phyloP scores from a whole-genome alignment of 768 basidiomycete genomes.

The Suillus sp. region DNA sequence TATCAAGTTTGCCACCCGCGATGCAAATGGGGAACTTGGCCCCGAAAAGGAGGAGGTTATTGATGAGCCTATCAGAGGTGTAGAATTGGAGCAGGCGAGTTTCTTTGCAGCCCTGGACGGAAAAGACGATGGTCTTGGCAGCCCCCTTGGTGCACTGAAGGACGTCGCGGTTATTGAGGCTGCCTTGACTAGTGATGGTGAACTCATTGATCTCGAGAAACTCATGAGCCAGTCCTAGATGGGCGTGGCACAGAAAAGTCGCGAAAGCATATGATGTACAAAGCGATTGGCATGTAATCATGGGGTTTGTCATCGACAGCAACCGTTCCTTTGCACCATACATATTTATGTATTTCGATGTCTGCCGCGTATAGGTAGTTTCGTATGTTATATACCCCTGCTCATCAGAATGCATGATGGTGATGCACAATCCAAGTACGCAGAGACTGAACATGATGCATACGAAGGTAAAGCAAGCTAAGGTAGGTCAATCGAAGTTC shows the following conservation, averaged over 20 bases:
- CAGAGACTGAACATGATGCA: background rate
- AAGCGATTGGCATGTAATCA: background rate
- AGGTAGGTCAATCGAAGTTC: background rate
- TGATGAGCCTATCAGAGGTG: conserved; percentile 51
- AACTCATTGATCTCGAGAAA: conserved; percentile 55
- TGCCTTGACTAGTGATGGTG: conserved; percentile 65
- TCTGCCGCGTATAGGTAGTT: background rate
- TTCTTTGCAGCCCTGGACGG: conserved; percentile 57
- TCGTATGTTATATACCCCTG: background rate
- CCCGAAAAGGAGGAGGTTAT: conserved; percentile 46
- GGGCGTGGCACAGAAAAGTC: background rate
- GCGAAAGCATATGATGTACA: background rate
- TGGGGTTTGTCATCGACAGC: background rate
- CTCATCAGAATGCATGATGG: no score
- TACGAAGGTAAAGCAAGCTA: background rate
- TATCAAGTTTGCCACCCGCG: conserved; percentile 37
- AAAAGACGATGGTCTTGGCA: conserved; percentile 56
- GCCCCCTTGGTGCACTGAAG: conserved; percentile 60
- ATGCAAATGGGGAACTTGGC: conserved; percentile 21
- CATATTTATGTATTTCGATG: no score
- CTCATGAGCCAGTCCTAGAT: conserved; percentile 23
- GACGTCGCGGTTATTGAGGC: conserved; percentile 86
- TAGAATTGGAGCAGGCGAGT: conserved; percentile 55
- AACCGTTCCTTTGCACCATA: background rate
- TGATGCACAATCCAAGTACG: background rate